Evolutionary conservation across 2,329 filamentous ascomycete genomes (phyloP).

Genomic region (Albifimbria verrucaria): DNA sequence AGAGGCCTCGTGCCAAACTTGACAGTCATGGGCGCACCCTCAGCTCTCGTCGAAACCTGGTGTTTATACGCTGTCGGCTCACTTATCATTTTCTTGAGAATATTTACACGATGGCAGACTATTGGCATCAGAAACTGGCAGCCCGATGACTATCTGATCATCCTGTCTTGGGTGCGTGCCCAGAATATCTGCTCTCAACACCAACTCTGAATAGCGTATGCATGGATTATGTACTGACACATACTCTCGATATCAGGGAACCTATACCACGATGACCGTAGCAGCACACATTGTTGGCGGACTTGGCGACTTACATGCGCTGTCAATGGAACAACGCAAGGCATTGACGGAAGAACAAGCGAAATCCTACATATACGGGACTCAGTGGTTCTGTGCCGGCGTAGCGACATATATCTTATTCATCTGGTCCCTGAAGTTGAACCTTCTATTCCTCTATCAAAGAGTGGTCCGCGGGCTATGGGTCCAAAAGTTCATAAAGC

Average conservation of each 20-base stretch:
- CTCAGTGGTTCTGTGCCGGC: conserved; percentile 15
- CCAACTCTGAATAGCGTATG: neutral
- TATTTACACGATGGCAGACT: conserved; percentile 7
- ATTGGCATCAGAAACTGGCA: conserved; percentile 8
- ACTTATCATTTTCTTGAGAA: conserved; percentile 9
- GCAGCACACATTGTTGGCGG: conserved; percentile 12
- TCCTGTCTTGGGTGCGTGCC: conserved; percentile 10
- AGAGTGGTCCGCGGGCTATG: conserved; percentile 29
- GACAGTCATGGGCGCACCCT: too few species aligned
- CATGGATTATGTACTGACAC: too few species aligned
- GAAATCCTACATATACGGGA: conserved; percentile 8
- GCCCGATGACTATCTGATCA: conserved; percentile 12
- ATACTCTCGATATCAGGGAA: conserved; percentile 2
- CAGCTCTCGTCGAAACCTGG: conserved; percentile 10
- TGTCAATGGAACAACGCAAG: conserved; percentile 8
- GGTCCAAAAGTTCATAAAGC: conserved; percentile 30
- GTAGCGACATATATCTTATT: conserved; percentile 13
- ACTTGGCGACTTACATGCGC: conserved; percentile 8
- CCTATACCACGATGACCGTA: conserved; percentile 13
- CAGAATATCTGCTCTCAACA: neutral
- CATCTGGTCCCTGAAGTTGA: conserved; percentile 34
- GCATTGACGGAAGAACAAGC: conserved; percentile 4
- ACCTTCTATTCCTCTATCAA: conserved; percentile 34
- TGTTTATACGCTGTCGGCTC: conserved; percentile 9
- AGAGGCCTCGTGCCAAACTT: too few species aligned